A percentile compares a stretch with the other conserved stretches of the same genome.
Evolutionary conservation across 2,329 filamentous ascomycete genomes (phyloP).

Genomic region (Epichloe baconii): DNA sequence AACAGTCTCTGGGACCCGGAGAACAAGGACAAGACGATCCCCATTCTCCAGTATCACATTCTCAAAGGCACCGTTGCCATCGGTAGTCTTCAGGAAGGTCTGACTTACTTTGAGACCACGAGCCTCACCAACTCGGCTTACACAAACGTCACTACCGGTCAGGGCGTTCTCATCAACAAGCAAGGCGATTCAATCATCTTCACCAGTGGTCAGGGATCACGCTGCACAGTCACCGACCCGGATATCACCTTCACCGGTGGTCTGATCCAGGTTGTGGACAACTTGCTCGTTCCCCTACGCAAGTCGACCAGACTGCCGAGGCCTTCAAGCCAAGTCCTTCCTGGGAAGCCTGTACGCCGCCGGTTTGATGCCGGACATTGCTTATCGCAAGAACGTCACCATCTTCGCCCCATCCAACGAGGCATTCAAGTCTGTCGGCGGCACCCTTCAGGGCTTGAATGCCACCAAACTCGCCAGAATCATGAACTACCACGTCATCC

Average conservation of each 20-base stretch:
- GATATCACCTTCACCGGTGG: constrained; percentile 37
- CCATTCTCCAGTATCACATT: constrained; percentile 49
- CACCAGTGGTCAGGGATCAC: constrained; percentile 35
- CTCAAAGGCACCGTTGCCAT: constrained; percentile 36
- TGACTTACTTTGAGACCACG: constrained; percentile 27
- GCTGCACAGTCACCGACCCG: constrained; percentile 26
- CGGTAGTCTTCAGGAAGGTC: constrained; percentile 22
- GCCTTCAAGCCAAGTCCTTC: constrained; percentile 32
- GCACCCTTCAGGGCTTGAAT: constrained; percentile 32
- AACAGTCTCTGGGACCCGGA: constrained; percentile 32
- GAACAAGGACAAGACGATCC: constrained; percentile 29
- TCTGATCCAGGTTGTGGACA: constrained; percentile 39
- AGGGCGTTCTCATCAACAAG: constrained; percentile 33
- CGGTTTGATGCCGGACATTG: constrained; percentile 26
- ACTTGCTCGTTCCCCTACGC: constrained; percentile 33
- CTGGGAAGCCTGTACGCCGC: constrained; percentile 20
- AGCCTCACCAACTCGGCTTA: constrained; percentile 28
- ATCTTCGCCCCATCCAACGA: constrained; percentile 51
- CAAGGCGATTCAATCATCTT: constrained; percentile 30
- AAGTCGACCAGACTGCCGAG: constrained; percentile 35
- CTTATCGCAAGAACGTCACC: constrained; percentile 34
- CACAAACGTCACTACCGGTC: constrained; percentile 36
- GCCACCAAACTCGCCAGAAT: constrained; percentile 35
- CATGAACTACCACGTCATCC: constrained; percentile 52
- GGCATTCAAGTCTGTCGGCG: constrained; percentile 45